Evolutionary conservation across 2,329 filamentous ascomycete genomes (phyloP).

Genomic region (Chrysoporthe austroafricana): DNA sequence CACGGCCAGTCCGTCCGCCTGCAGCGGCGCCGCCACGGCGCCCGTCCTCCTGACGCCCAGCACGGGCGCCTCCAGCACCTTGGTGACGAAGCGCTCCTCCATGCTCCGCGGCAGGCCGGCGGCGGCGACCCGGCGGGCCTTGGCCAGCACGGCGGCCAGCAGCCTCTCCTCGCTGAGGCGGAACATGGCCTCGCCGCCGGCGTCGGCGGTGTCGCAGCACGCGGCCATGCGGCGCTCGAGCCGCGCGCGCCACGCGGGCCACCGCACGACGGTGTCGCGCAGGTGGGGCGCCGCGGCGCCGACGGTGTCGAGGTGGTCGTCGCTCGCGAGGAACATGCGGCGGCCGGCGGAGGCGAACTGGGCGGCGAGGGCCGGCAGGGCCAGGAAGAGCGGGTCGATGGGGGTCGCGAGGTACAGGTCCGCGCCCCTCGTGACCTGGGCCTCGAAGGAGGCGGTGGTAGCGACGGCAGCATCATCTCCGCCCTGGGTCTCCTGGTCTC

Average conservation of each 20-base stretch:
- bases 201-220: conserved; percentile 82
- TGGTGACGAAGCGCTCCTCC: conserved; percentile 82
- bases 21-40: conserved; percentile 34
- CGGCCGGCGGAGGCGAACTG: conserved; percentile 48
- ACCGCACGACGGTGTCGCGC: conserved; percentile 54
- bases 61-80: conserved; percentile 76
- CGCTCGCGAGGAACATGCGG: conserved; percentile 68
- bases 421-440: conserved; percentile 63
- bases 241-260: conserved; percentile 49
- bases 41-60: conserved; percentile 63
- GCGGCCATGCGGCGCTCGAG: conserved; percentile 69
- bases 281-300: conserved; percentile 60
- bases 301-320: conserved; percentile 73
- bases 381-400: conserved; percentile 81
- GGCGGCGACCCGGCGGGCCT: conserved; percentile 71
- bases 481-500: conserved; percentile 9
- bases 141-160: conserved; percentile 64
- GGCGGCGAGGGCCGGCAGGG: conserved; percentile 71
- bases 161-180: conserved; percentile 76
- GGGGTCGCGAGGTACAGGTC: conserved; percentile 84
- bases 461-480: neutral
- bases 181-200: conserved; percentile 84
- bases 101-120: conserved; percentile 74
- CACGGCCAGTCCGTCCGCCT: conserved; percentile 38
- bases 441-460: conserved; percentile 30